Evolutionary conservation across 495 filamentous ascomycete species (phyloP).

Genomic region (Neurospora sp.): DNA sequence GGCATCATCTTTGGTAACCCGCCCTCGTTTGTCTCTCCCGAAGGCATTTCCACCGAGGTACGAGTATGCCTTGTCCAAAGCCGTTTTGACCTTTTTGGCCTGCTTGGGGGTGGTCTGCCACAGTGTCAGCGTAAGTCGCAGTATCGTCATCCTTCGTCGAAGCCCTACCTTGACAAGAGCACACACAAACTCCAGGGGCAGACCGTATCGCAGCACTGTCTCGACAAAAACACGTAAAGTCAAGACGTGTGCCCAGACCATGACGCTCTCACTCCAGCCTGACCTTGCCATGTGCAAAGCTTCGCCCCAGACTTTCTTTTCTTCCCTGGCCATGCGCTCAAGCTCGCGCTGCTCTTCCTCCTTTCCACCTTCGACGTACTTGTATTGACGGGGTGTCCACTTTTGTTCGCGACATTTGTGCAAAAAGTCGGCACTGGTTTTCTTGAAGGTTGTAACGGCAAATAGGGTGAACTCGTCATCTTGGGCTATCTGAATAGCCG

Average conservation of each 20-base stretch:
- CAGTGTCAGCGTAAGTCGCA: constrained; percentile 11
- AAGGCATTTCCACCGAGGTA: constrained; percentile 95
- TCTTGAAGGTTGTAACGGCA: constrained; percentile 88
- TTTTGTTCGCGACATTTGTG: constrained; percentile 82
- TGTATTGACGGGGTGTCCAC: constrained; percentile 91
- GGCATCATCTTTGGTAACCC: constrained; percentile 77
- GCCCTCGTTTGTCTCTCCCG: constrained; percentile 85
- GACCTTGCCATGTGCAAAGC: constrained; percentile 76
- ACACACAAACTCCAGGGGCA: constrained; percentile 80
- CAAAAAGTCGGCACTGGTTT: constrained; percentile 71
- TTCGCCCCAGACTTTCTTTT: constrained; percentile 82
- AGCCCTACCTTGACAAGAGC: constrained; percentile 68
- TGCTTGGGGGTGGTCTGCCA: constrained; percentile 69
- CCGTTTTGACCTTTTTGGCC: constrained; percentile 66
- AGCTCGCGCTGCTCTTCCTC: constrained; percentile 83
- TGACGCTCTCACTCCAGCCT: constrained; percentile 86
- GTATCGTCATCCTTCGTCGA: too few species aligned
- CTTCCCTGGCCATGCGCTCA: constrained; percentile 64
- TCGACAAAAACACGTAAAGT: constrained; percentile 92
- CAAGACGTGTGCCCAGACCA: constrained; percentile 89
- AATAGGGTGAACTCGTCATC: constrained; percentile 86
- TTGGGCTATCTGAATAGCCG: constrained; percentile 60
- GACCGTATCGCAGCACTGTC: constrained; percentile 85
- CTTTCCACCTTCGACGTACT: constrained; percentile 78
- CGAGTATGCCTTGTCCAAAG: constrained; percentile 77